Percentiles rank a stretch among this genome's conserved stretches.
phyloP scores from a whole-genome alignment of 2,329 filamentous ascomycete genomes.

The Verticillium nonalfalfae region DNA sequence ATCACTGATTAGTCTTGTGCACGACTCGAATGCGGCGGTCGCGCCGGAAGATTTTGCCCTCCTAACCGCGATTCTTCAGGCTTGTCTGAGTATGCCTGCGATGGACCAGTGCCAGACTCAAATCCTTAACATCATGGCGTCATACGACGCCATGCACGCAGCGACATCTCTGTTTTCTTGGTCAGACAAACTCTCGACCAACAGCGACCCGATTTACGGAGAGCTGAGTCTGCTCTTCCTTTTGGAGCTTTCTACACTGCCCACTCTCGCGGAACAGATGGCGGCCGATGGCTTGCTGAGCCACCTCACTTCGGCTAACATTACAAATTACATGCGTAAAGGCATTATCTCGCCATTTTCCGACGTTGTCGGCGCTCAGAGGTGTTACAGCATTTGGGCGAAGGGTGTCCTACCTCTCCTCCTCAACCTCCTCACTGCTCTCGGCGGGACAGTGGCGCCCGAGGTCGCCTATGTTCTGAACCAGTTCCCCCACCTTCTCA shows the following conservation, averaged over 20 bases:
- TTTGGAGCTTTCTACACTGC: conserved; percentile 77
- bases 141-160: conserved; percentile 70
- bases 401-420: conserved; percentile 82
- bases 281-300: conserved; percentile 80
- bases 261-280: conserved; percentile 78
- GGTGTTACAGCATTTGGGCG: conserved; percentile 86
- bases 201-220: conserved; percentile 84
- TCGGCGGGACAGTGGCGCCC: conserved; percentile 74
- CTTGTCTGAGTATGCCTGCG: conserved; percentile 71
- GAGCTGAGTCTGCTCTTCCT: conserved; percentile 88
- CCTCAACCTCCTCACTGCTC: conserved; percentile 77
- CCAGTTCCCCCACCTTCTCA: conserved; percentile 75
- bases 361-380: conserved; percentile 56
- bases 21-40: conserved; percentile 61
- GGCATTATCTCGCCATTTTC: conserved; percentile 72
- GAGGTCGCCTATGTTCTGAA: conserved; percentile 87
- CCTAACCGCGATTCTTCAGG: conserved; percentile 82
- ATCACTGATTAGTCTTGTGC: conserved; percentile 72
- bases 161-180: conserved; percentile 88
- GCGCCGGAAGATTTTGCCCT: conserved; percentile 78
- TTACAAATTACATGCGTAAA: conserved; percentile 72
- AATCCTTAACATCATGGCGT: conserved; percentile 62
- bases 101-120: conserved; percentile 66
- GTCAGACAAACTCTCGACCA: conserved; percentile 74
- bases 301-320: conserved; percentile 70